A percentile compares a stretch with the other conserved stretches of the same genome.
These are phyloP conservation scores for Poronia punctata DNA, from an alignment of 495 filamentous ascomycete genomes.

Conservation along the genomic window DNA sequence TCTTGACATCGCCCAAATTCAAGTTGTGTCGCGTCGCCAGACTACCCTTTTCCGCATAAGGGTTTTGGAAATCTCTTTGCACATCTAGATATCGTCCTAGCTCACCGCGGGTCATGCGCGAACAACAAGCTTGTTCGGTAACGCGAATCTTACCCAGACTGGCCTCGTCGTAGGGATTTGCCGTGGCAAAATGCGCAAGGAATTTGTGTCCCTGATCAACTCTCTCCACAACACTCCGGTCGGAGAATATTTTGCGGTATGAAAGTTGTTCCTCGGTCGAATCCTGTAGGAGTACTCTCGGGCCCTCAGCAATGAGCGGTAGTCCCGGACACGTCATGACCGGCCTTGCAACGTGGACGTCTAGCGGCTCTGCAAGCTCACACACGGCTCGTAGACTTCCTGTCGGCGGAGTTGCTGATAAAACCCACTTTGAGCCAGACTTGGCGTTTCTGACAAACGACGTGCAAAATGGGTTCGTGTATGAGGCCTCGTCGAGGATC, in stretches of 20 bases:
- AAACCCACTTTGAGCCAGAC: constrained; percentile 54
- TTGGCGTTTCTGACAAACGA: constrained; percentile 32
- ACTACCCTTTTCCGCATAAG: constrained; percentile 4
- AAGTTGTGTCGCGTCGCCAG: not conserved
- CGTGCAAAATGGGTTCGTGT: constrained; percentile 33
- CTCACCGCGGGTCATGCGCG: constrained; percentile 14
- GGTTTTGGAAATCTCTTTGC: constrained; percentile 17
- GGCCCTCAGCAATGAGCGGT: constrained; percentile 26
- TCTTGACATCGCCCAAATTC: not conserved
- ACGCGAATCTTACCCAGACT: constrained; percentile 11
- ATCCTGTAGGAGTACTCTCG: constrained; percentile 15
- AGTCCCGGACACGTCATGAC: constrained; percentile 27
- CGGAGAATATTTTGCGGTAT: constrained; percentile 19
- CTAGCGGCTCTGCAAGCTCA: constrained; percentile 47
- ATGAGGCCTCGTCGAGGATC: constrained; percentile 65
- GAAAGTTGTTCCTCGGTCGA: constrained; percentile 27
- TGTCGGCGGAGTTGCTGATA: constrained; percentile 60
- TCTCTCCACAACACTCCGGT: constrained; percentile 22
- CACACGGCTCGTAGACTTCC: constrained; percentile 54
- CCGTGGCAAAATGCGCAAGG: constrained; percentile 22
- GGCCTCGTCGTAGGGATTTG: constrained; percentile 23
- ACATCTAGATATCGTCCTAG: constrained; percentile 14
- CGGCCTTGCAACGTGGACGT: constrained; percentile 38
- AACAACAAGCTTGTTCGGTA: constrained; percentile 10
- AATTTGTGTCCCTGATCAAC: constrained; percentile 24